Evolutionary conservation across 208 protist genomes (phyloP), one percentile per base, ranked within the genome.

Genomic region (Porcisia deanei): DNA sequence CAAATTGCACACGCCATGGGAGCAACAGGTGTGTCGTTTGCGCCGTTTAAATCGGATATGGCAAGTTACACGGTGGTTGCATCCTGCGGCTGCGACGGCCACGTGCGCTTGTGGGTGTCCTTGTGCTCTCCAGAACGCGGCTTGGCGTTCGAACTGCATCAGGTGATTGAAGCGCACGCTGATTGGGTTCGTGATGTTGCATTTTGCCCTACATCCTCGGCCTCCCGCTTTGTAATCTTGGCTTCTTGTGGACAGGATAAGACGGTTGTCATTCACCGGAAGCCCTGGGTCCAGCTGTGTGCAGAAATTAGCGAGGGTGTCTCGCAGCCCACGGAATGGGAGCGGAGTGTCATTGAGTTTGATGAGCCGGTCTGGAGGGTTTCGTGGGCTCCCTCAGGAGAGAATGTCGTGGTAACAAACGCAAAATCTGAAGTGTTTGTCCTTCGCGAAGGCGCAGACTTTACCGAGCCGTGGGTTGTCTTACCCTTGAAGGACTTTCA

Each of bases 1-100:
- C 82, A 93, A 69, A 96, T 95, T 78, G 88, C 89, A 16, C 93
- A 97, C 73, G 89, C 91, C 0, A 97, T 97, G 89, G 91, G 91
- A 2, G 89, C 91, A 3, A 94, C 88, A 20, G 81, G 86, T 54
- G 88, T 95, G 6, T 89, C 89, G 18, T 97, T 95, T 63, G 89
- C 88, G 8, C 93, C 93, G 2, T 79, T 85, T 43, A 82, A 83
- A 58, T 77, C 80, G 2, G 58, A 57, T 22, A 9, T 88, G 68
- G 45, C 49, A 0, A 72, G 85, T n/a, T 41, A 76, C 37, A 54
- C 90, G 34, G 43, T 96, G 22, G 75, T 97, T 47, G 93, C 85
- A 3, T 95, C 91, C 45, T 91, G 93, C 59, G 93, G 93, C 34
- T 95, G 93, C 76, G 93, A 97, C 75, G 81, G 87, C 37, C 86